These are phyloP conservation scores for Lagenaria siceraria DNA, from an alignment of 306 rosid genomes.

Conservation along the genomic window DNA sequence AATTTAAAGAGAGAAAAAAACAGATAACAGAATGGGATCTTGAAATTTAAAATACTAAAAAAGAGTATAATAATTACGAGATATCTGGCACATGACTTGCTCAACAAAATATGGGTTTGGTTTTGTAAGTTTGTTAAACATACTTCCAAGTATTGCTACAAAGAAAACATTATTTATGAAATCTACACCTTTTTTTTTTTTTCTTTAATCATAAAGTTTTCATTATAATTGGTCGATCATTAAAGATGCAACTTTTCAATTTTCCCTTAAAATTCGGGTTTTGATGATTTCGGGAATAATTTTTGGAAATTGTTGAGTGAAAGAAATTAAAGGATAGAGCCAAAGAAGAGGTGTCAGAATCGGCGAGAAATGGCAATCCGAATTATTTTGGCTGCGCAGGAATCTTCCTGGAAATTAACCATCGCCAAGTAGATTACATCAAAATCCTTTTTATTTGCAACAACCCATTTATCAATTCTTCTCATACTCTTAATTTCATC, in stretches of 20 bases:
- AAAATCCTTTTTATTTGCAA: neutral
- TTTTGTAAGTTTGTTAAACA: neutral
- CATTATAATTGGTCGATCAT: neutral
- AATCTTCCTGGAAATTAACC: slow-evolving; percentile 4
- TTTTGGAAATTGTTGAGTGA: neutral
- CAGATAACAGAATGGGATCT: neutral
- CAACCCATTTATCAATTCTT: neutral
- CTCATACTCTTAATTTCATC: neutral
- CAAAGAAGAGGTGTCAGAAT: neutral
- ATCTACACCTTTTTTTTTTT: neutral
- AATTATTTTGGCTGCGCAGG: slow-evolving; percentile 1
- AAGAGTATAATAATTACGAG: neutral
- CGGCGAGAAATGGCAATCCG: neutral
- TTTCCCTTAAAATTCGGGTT: neutral
- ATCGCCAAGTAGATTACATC: neutral
- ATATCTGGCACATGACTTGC: neutral
- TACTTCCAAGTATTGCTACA: neutral
- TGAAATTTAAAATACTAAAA: neutral
- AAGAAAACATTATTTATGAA: neutral
- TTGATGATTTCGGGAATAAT: neutral
- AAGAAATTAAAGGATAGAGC: neutral
- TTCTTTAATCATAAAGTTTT: neutral
- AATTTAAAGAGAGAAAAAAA: too few species aligned
- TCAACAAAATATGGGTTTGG: neutral
- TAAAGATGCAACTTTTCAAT: neutral